These are phyloP conservation scores for Chaetomium tenue DNA, from an alignment of 495 filamentous ascomycete species.

Conservation along the genomic window DNA sequence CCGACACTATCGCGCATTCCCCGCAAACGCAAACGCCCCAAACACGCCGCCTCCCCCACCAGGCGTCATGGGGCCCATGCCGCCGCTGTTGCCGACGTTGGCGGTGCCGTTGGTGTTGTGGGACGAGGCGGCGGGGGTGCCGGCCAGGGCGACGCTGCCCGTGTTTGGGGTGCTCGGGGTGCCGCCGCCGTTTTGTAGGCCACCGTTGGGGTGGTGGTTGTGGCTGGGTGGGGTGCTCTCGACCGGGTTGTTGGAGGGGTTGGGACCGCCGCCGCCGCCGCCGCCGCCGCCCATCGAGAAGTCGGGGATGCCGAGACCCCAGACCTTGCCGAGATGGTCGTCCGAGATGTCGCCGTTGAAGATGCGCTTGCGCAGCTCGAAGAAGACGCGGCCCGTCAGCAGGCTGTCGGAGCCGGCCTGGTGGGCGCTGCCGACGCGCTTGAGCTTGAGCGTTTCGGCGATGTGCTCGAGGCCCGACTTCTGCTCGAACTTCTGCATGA, in stretches of 20 bases:
- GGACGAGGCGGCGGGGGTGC: conserved; percentile 58
- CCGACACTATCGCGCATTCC: conserved; percentile 23
- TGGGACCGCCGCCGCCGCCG: conserved; percentile 37
- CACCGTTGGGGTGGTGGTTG: conserved; percentile 28
- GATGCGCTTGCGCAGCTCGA: conserved; percentile 78
- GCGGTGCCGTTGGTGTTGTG: conserved; percentile 48
- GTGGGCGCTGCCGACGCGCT: conserved; percentile 80
- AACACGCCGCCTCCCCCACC: conserved; percentile 66
- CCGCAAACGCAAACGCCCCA: conserved; percentile 53
- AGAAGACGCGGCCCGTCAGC: conserved; percentile 90
- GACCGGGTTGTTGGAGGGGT: conserved; percentile 25
- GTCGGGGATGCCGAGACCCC: conserved; percentile 65
- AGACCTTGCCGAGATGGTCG: conserved; percentile 80
- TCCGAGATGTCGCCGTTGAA: conserved; percentile 77
- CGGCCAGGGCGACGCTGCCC: conserved; percentile 51
- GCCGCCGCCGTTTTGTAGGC: conserved; percentile 40
- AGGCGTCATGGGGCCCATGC: conserved; percentile 65
- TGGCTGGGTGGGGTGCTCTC: conserved; percentile 42
- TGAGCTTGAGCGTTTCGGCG: conserved; percentile 85
- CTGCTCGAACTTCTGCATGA: conserved; percentile 73
- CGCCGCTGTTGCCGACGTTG: conserved; percentile 24
- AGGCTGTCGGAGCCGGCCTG: conserved; percentile 89
- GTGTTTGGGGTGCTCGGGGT: conserved; percentile 73
- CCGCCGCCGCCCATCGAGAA: conserved; percentile 48
- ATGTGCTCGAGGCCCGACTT: conserved; percentile 91